phyloP scores from a whole-genome alignment of 2,329 filamentous ascomycete genomes.

The Stachybotrys elegans region DNA sequence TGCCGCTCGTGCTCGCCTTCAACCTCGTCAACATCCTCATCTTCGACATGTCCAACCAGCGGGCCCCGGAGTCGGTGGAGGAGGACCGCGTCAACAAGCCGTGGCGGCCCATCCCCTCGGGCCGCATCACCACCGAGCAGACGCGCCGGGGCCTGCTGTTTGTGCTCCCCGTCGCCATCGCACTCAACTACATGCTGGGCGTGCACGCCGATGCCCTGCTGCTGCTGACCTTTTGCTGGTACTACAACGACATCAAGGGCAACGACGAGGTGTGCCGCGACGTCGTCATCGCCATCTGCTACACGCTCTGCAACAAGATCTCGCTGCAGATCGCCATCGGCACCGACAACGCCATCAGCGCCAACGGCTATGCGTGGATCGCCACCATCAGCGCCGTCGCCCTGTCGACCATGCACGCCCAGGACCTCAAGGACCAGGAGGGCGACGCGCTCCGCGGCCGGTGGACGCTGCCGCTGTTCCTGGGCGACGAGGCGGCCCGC shows the following conservation, averaged over 20 bases:
- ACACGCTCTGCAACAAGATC: conserved; percentile 5
- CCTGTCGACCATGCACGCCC: conserved; percentile 16
- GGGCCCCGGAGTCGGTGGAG: conserved; percentile 16
- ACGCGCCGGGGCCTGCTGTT: conserved; percentile 14
- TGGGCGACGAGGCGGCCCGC: conserved; percentile 6
- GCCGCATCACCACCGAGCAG: conserved; percentile 15
- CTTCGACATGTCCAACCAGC: conserved; percentile 32
- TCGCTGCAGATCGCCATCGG: conserved; percentile 9
- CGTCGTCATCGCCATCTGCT: conserved; percentile 13
- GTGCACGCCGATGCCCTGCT: conserved; percentile 18
- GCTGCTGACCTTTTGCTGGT: conserved; percentile 23
- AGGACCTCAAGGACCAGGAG: conserved; percentile 15
- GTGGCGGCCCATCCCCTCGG: conserved; percentile 20
- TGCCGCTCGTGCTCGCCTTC: conserved; percentile 4
- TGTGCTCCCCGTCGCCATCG: conserved; percentile 11
- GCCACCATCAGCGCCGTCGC: conserved; percentile 9
- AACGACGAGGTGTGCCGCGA: conserved; percentile 15
- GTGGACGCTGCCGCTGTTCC: conserved; percentile 8
- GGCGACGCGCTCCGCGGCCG: conserved; percentile 11
- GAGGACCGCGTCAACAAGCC: conserved; percentile 37
- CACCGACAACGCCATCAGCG: conserved; percentile 1
- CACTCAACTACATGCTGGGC: conserved; percentile 16
- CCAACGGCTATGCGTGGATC: conserved; percentile 7
- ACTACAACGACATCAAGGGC: conserved; percentile 32
- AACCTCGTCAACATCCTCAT: conserved; percentile 8